Conservation (phyloP, 2,329 filamentous ascomycete genomes). For the Chlorencoelia australis region DNA sequence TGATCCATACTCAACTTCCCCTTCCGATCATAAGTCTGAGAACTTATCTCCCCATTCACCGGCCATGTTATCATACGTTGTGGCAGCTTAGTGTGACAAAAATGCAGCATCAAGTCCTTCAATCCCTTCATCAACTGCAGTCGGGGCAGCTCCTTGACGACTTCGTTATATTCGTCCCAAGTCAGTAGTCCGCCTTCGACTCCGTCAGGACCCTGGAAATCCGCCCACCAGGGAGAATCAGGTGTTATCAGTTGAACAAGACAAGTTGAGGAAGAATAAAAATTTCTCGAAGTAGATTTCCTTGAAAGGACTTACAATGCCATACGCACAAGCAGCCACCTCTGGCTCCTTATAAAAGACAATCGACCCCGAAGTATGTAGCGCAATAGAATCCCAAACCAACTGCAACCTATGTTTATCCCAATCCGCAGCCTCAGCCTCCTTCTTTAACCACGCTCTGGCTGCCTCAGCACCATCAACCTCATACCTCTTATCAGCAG, state of each 20-base stretch:
- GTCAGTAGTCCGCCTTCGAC: constrained; percentile 18
- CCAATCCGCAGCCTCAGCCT: constrained; percentile 23
- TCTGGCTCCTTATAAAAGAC: constrained; percentile 34
- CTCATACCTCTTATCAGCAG: constrained; percentile 37
- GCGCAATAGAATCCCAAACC: constrained; percentile 40
- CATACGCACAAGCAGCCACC: constrained; percentile 28
- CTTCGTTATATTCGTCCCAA: constrained; percentile 25
- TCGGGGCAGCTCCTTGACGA: constrained; percentile 27
- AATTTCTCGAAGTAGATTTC: no score
- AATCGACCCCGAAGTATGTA: constrained; percentile 33
- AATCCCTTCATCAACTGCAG: no score
- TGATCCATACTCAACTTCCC: constrained; percentile 21
- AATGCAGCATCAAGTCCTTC: constrained; percentile 26
- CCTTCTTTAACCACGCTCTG: constrained; percentile 28
- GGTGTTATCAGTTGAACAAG: no score
- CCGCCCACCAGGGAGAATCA: no score
- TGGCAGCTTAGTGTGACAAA: constrained; percentile 29
- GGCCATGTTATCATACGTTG: constrained; percentile 29
- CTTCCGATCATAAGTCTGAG: constrained; percentile 27
- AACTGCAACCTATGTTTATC: constrained; percentile 34
- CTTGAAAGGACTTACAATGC: no score
- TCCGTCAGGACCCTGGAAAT: constrained; percentile 29
- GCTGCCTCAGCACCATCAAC: constrained; percentile 40
- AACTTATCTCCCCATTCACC: constrained; percentile 29
- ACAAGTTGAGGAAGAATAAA: no score